Base-by-base conservation (phyloP, 495 filamentous ascomycete genomes). In the Echria macrotheca region DNA sequence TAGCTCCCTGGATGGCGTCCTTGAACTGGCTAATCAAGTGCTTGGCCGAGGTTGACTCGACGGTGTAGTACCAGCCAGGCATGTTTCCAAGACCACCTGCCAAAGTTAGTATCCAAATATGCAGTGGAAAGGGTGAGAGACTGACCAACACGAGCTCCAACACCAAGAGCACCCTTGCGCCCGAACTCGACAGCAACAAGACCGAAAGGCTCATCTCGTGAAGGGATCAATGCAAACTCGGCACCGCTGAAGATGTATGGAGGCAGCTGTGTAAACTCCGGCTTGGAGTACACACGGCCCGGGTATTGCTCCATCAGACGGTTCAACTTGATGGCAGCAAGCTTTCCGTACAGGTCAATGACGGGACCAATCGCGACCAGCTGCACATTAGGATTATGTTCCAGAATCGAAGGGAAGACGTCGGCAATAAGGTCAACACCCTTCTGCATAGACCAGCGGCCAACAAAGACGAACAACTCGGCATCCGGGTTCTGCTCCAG, bases 171-270 rank as follows among this genome's bases (percentile, higher is more conserved):
- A 39, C 85, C 85, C 55, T 89, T 88, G 11, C 85, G 73, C 10
- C 85, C 85, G 48, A 89, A 89, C 55, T 88, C 84, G 28, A 88
- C 84, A 22, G 84, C 84, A 2, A 87, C 84, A 6, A 88, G 65
- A 14, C 84, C 84, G 51, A 88, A 88, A 0, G 84, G 84, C 59
- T 88, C 84, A 53, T 88, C 84, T 51, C 85, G 75, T 18, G 82
- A 85, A 6, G 84, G 84, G 46, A 88, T 87, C 31, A 88, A 63
- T 8, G 85, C 84, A 54, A 88, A 87, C 36, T 88, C 84, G 22
- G 84, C 82, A 24, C 84, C 84, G 32, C 79, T 83, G 66, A 87
- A 87, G 48, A 88, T 81, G 59, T 73, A 87, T 0, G 81, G 79
- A 8, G 83, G 84, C 2, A 88, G 65, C 0, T 78, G 74, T 1